Evolutionary conservation across 495 filamentous ascomycete genomes (phyloP), one percentile per base, ranked within the genome.

Genomic region (Penicillium goetzii): DNA sequence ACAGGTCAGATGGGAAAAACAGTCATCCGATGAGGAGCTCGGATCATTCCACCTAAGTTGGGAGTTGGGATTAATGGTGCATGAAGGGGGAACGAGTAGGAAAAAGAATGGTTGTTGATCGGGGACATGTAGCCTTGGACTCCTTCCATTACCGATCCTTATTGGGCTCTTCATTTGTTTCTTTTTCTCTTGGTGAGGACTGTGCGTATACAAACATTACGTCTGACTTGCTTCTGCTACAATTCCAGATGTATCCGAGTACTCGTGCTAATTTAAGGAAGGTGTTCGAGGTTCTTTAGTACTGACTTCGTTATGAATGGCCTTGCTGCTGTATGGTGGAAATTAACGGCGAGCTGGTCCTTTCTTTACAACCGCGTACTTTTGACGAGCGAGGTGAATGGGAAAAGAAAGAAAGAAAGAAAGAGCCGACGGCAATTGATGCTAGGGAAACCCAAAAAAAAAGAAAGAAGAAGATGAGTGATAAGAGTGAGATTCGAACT

Each of bases 401-500:
- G 51, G 23, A 53, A n/a, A 28, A 21, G 14, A 32, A 10, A 32
- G 19, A 53, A 53, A 19, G 17, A 11, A 53, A 34, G 15, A 53
- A 21, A 34, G 14, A 17, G 9, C 7, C 10, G 8, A 11, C 2
- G 3, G 15, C 28, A 19, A 53, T 9, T 33, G 52, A 30, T 21
- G 30, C n/a, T 11, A 7, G 25, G 11, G 23, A 51, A 34, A 7
- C n/a, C 41, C 45, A 63, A 45, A 36, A 6, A 7, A 36, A 14
- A 51, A 28, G 28, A 57, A 51, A 57, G 60, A 58, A 2, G 33
- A 36, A 62, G 5, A 23, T 55, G 33, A 34, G 52, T 76, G 73
- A 74, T 64, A 74, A 74, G 72, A 72, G 73, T 74, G 73, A 66
- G 73, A 74, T 71, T 76, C 66, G 73, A 76, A 76, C 73, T 66